Evolutionary conservation across 2,329 filamentous ascomycete species (phyloP).

Genomic region (Ophiocordyceps camponoti-saundersi): DNA sequence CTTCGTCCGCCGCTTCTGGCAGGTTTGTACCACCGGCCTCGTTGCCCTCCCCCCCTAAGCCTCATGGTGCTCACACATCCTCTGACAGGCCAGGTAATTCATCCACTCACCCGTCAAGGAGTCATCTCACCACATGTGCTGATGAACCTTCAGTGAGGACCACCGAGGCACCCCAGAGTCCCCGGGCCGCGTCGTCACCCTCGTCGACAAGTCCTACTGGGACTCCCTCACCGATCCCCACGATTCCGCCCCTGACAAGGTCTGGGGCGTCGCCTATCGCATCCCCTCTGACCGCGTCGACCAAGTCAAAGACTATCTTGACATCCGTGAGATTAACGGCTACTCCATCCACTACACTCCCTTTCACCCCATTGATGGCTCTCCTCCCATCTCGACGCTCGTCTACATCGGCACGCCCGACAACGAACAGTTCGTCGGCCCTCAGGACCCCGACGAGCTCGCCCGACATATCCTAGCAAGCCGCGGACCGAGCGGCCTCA

Average conservation of each 20-base stretch:
- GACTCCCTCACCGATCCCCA: conserved; percentile 55
- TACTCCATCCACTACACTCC: conserved; percentile 86
- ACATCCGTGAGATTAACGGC: conserved; percentile 93
- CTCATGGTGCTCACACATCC: neutral
- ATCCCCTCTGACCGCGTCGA: conserved; percentile 55
- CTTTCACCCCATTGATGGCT: conserved; percentile 41
- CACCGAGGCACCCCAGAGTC: conserved; percentile 80
- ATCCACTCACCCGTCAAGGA: neutral
- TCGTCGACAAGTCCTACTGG: conserved; percentile 78
- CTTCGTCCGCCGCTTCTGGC: conserved; percentile 94
- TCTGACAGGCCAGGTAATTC: conserved; percentile 1
- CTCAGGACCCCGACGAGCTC: conserved; percentile 60
- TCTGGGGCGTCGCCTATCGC: conserved; percentile 90
- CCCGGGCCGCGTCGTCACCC: conserved; percentile 81
- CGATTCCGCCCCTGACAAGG: conserved; percentile 40
- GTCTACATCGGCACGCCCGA: conserved; percentile 91
- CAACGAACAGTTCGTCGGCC: conserved; percentile 82
- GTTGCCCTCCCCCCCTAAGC: conserved; percentile 1
- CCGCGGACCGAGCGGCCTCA: conserved; percentile 70
- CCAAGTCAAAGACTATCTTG: conserved; percentile 77
- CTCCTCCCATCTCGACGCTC: conserved; percentile 34
- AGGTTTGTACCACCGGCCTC: conserved; percentile 41
- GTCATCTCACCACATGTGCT: neutral
- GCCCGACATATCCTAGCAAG: conserved; percentile 68
- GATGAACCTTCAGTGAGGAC: conserved; percentile 51